A percentile compares a stretch with the other conserved stretches of the same genome.
Evolutionary conservation across 2,329 filamentous ascomycete species (phyloP).

Genomic region (Aureobasidium sp.): DNA sequence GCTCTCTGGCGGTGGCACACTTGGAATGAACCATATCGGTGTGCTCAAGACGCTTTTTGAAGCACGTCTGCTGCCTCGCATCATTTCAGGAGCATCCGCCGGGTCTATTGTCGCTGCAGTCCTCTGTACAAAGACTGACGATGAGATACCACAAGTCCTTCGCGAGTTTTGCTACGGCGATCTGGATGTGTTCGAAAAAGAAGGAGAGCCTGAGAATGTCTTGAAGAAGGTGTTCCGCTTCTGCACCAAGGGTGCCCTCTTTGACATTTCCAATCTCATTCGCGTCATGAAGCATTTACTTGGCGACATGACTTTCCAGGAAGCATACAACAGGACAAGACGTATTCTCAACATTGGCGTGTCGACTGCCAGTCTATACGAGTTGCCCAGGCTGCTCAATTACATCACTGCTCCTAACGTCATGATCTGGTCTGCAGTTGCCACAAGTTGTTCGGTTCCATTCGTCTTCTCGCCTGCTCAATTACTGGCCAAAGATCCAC

Average conservation of each 20-base stretch:
- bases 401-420: slow-evolving; percentile 96
- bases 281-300: slow-evolving; percentile 84
- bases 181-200: slow-evolving; percentile 79
- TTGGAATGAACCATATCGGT: slow-evolving; percentile 93
- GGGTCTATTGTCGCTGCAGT: slow-evolving; percentile 89
- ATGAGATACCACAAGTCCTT: slow-evolving; percentile 77
- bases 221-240: slow-evolving; percentile 75
- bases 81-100: slow-evolving; percentile 89
- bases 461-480: slow-evolving; percentile 84
- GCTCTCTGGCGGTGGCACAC: slow-evolving; percentile 87
- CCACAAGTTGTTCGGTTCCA: slow-evolving; percentile 95
- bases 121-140: slow-evolving; percentile 80
- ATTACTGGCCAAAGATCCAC: slow-evolving; percentile 85
- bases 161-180: slow-evolving; percentile 81
- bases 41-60: slow-evolving; percentile 86
- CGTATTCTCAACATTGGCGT: slow-evolving; percentile 96
- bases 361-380: slow-evolving; percentile 87
- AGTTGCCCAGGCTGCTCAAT: slow-evolving; percentile 88
- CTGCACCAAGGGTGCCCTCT: slow-evolving; percentile 84
- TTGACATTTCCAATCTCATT: slow-evolving; percentile 84
- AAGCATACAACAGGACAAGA: slow-evolving; percentile 94
- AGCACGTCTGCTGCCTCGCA: slow-evolving; percentile 78
- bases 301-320: slow-evolving; percentile 93
- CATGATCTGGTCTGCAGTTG: slow-evolving; percentile 95
- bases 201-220: slow-evolving; percentile 65